Percentiles rank a stretch among this genome's conserved stretches.
These are phyloP conservation scores for Populus ilicifolia DNA, from an alignment of 345 rosid species.

Conservation along the genomic window DNA sequence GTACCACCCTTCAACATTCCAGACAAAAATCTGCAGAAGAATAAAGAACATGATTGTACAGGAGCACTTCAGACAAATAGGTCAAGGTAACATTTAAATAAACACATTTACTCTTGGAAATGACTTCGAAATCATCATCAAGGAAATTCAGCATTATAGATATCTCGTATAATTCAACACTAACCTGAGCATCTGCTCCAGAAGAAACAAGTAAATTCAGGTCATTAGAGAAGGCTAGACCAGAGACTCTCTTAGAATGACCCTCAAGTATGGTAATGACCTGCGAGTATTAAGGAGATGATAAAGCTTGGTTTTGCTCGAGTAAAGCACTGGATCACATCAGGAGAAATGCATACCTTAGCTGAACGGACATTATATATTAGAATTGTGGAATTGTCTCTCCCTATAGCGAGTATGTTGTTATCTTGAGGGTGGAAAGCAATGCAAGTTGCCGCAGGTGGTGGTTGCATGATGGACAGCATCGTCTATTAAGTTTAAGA, in stretches of 20 bases:
- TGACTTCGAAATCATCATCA: neutral
- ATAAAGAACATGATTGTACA: neutral
- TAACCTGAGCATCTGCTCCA: conserved; percentile 49
- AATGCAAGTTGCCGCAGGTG: conserved; percentile 34
- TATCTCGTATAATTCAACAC: neutral
- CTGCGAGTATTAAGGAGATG: conserved; percentile 22
- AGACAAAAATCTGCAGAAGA: conserved; percentile 32
- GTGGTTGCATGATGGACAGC: conserved; percentile 27
- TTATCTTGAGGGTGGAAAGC: conserved; percentile 42
- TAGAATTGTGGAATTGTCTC: conserved; percentile 35
- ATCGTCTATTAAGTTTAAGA: conserved; percentile 25
- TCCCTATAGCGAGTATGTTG: conserved; percentile 39
- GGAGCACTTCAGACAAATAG: neutral
- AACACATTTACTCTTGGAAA: neutral
- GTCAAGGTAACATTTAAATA: neutral
- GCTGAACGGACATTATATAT: conserved; percentile 30
- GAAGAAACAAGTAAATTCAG: conserved; percentile 40
- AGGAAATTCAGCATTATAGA: neutral
- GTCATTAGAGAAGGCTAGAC: conserved; percentile 38
- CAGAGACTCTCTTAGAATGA: conserved; percentile 36
- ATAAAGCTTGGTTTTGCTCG: neutral
- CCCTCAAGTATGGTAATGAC: conserved; percentile 36
- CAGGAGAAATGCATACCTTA: conserved; percentile 25
- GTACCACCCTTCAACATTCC: conserved; percentile 42
- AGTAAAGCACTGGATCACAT: neutral